A percentile compares a stretch with the other conserved stretches of the same genome.
These are phyloP conservation scores for Eutypella sp. DNA, from an alignment of 2,329 filamentous ascomycete species.

Conservation along the genomic window DNA sequence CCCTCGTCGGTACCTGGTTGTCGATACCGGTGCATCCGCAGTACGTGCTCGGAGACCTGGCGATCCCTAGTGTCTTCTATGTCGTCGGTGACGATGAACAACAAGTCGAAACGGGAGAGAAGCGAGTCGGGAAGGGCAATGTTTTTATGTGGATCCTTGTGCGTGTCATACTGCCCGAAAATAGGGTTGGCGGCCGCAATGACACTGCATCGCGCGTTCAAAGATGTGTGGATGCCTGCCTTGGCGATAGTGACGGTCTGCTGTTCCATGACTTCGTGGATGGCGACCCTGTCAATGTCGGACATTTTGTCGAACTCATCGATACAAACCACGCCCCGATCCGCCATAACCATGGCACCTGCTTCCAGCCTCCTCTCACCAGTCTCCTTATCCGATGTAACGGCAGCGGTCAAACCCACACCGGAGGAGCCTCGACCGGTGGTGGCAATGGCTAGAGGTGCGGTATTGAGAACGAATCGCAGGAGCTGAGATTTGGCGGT, in stretches of 20 bases:
- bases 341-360: constrained; percentile 96
- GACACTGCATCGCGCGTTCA: constrained; percentile 95
- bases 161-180: constrained; percentile 95
- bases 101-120: constrained; percentile 93
- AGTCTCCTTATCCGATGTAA: constrained; percentile 95
- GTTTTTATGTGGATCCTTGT: constrained; percentile 98
- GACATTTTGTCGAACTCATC: constrained; percentile 99
- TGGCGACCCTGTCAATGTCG: constrained; percentile 93
- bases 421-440: constrained; percentile 95
- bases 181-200: constrained; percentile 96
- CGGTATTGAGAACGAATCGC: constrained; percentile 94
- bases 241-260: constrained; percentile 99
- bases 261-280: constrained; percentile 99
- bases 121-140: constrained; percentile 96
- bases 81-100: constrained; percentile 97
- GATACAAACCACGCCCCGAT: constrained; percentile 96
- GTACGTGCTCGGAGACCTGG: constrained; percentile 89
- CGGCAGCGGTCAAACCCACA: constrained; percentile 93
- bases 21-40: constrained; percentile 95
- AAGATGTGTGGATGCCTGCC: constrained; percentile 93
- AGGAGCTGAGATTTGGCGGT: constrained; percentile 98
- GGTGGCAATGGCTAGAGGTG: constrained; percentile 91
- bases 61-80: constrained; percentile 92
- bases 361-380: constrained; percentile 92
- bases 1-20: constrained; percentile 91